These are phyloP conservation scores for Dactylonectria macrodidyma DNA, from an alignment of 2,329 filamentous ascomycete species.

Conservation along the genomic window DNA sequence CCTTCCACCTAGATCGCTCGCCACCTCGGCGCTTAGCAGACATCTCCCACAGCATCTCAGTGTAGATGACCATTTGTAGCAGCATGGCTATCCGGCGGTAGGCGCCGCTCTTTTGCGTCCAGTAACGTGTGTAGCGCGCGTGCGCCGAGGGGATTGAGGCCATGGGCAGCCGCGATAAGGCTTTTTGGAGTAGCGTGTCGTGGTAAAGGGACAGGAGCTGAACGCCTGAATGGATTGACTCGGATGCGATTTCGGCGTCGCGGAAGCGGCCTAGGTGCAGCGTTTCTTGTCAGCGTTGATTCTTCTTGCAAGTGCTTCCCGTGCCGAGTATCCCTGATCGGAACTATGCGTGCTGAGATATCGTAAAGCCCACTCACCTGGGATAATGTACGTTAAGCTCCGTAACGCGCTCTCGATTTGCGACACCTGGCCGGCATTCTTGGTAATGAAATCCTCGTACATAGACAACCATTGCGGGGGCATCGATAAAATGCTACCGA, in stretches of 20 bases:
- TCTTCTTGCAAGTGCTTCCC: not conserved
- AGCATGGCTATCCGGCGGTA: slow-evolving; percentile 88
- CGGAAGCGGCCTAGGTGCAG: slow-evolving; percentile 78
- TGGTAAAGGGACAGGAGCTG: slow-evolving; percentile 95
- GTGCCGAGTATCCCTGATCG: not conserved
- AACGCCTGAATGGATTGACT: slow-evolving; percentile 90
- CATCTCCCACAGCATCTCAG: slow-evolving; percentile 98
- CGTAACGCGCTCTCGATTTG: slow-evolving; percentile 95
- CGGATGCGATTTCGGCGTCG: slow-evolving; percentile 95
- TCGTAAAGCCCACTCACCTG: slow-evolving; percentile 66
- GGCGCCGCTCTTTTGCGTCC: slow-evolving; percentile 73
- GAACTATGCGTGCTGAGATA: not conserved
- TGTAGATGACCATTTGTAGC: slow-evolving; percentile 93
- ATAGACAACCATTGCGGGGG: slow-evolving; percentile 77
- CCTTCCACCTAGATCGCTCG: slow-evolving; percentile 85
- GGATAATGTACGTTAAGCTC: slow-evolving; percentile 95
- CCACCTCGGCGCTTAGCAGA: slow-evolving; percentile 88
- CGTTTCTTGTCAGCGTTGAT: slow-evolving; percentile 20
- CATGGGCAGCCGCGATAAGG: slow-evolving; percentile 71
- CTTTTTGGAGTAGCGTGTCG: slow-evolving; percentile 83
- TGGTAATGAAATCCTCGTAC: slow-evolving; percentile 93
- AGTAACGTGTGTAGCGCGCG: slow-evolving; percentile 77
- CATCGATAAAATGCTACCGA: slow-evolving; percentile 64
- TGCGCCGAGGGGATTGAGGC: slow-evolving; percentile 70
- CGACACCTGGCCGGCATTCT: slow-evolving; percentile 93